These are phyloP conservation scores for Pythium brachiatum DNA, from an alignment of 352 stramenopile genomes.

Conservation along the genomic window DNA sequence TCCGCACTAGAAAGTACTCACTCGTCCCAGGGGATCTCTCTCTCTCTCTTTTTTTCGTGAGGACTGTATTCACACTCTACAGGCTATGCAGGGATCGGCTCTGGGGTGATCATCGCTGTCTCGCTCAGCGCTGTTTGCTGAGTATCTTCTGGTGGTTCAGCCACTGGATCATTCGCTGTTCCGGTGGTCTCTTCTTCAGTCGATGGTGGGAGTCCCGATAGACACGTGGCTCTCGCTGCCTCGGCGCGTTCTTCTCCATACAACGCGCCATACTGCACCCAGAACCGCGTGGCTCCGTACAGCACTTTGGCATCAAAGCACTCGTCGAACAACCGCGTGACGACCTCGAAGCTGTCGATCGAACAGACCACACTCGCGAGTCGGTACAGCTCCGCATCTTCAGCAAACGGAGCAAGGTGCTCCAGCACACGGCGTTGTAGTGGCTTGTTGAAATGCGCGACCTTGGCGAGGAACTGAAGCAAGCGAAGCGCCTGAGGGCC, in stretches of 20 bases:
- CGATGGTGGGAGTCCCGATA: neutral
- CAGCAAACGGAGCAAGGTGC: slow-evolving; percentile 43
- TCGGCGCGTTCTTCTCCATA: slow-evolving; percentile 37
- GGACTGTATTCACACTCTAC: neutral
- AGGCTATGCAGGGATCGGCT: neutral
- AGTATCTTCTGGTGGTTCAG: neutral
- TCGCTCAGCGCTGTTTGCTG: neutral
- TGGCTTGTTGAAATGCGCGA: slow-evolving; percentile 54
- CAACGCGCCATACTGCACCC: slow-evolving; percentile 47
- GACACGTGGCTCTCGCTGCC: slow-evolving; percentile 17
- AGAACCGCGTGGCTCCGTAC: slow-evolving; percentile 36
- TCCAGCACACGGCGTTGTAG: slow-evolving; percentile 46
- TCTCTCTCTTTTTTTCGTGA: neutral
- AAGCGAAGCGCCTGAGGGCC: slow-evolving; percentile 53
- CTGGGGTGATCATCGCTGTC: neutral
- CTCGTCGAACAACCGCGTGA: slow-evolving; percentile 36
- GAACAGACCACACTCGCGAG: slow-evolving; percentile 44
- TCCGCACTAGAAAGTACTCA: too few relatives aligned
- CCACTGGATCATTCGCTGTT: neutral
- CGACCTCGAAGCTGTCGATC: slow-evolving; percentile 41
- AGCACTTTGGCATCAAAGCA: slow-evolving; percentile 31
- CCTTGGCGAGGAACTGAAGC: slow-evolving; percentile 69
- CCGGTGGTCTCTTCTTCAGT: neutral
- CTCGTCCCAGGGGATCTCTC: too few relatives aligned
- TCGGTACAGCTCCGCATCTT: slow-evolving; percentile 47